A percentile compares a stretch with the other conserved stretches of the same genome.
Evolutionary conservation across 305 asterid species (phyloP).

Genomic region (Solanum aculeatissimum): DNA sequence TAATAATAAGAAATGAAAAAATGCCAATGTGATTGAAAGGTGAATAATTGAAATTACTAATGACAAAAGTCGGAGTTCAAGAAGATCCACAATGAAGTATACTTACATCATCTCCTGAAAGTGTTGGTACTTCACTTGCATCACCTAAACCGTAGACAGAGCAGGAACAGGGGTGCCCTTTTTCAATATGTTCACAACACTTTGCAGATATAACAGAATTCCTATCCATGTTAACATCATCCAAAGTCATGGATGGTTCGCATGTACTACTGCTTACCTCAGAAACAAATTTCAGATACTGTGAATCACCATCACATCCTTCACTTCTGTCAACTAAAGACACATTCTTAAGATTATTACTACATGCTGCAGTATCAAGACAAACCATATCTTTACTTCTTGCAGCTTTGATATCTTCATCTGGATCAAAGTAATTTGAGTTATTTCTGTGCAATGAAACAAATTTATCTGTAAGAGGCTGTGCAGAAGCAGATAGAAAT

Average conservation of each 20-base stretch:
- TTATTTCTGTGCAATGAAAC: neutral
- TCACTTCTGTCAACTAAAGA: slow-evolving; percentile 5
- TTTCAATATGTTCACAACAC: slow-evolving; percentile 7
- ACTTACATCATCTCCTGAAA: neutral
- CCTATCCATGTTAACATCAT: neutral
- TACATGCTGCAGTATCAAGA: neutral
- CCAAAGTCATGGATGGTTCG: neutral
- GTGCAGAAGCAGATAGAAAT: neutral
- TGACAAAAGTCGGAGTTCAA: neutral
- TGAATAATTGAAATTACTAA: neutral
- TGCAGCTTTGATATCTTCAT: neutral
- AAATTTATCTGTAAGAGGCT: slow-evolving; percentile 9
- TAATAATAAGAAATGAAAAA: neutral
- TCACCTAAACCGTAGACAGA: neutral
- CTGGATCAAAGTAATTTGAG: neutral
- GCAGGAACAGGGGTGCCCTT: slow-evolving; percentile 1
- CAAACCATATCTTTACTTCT: neutral
- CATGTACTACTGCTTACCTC: neutral
- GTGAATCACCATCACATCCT: neutral
- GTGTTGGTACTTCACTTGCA: neutral
- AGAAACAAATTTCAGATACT: neutral
- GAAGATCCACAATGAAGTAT: slow-evolving; percentile 7
- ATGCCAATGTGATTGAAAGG: neutral
- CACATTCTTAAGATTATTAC: neutral
- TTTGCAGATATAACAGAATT: neutral